These are phyloP conservation scores for Kockiozyma suomiensis DNA, from an alignment of 805 yeast genomes.

Conservation along the genomic window DNA sequence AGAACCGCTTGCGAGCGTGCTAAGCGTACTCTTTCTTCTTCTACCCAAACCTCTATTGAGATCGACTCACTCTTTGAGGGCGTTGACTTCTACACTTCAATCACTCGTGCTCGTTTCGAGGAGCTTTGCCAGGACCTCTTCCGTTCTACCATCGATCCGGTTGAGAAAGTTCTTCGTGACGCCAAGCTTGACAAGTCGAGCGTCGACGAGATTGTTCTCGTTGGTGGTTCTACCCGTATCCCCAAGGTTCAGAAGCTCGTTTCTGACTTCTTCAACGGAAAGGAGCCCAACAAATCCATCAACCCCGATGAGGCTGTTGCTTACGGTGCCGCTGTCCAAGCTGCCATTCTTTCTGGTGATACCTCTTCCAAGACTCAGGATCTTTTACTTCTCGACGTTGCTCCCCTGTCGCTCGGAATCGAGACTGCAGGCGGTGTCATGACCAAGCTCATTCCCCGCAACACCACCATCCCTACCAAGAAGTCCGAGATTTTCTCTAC, in stretches of 20 bases:
- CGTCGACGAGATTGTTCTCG: constrained; percentile 89
- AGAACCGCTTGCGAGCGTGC: constrained; percentile 99
- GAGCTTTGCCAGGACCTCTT: constrained; percentile 91
- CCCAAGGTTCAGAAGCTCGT: constrained; percentile 96
- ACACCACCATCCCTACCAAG: constrained; percentile 96
- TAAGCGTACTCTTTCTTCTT: constrained; percentile 95
- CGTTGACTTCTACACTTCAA: constrained; percentile 91
- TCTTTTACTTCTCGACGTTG: constrained; percentile 90
- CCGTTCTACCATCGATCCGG: constrained; percentile 93
- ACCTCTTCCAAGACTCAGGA: constrained; percentile 96
- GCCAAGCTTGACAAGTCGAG: constrained; percentile 86
- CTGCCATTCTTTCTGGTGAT: constrained; percentile 95
- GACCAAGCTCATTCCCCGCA: constrained; percentile 98
- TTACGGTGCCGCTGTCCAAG: constrained; percentile 99
- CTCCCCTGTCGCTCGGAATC: constrained; percentile 96
- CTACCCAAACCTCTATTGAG: constrained; percentile 93
- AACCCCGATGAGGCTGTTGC: constrained; percentile 99
- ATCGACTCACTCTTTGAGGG: constrained; percentile 95
- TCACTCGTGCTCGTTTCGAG: constrained; percentile 97
- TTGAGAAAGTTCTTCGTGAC: constrained; percentile 90
- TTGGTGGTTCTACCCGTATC: constrained; percentile 98
- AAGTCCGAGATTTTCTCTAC: constrained; percentile 96
- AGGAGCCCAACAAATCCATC: constrained; percentile 94
- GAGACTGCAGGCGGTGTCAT: constrained; percentile 99
- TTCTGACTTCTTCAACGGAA: constrained; percentile 95